Evolutionary conservation across 1,284 basidiomycete genomes (phyloP).

Genomic region (Ustilago loliicola): DNA sequence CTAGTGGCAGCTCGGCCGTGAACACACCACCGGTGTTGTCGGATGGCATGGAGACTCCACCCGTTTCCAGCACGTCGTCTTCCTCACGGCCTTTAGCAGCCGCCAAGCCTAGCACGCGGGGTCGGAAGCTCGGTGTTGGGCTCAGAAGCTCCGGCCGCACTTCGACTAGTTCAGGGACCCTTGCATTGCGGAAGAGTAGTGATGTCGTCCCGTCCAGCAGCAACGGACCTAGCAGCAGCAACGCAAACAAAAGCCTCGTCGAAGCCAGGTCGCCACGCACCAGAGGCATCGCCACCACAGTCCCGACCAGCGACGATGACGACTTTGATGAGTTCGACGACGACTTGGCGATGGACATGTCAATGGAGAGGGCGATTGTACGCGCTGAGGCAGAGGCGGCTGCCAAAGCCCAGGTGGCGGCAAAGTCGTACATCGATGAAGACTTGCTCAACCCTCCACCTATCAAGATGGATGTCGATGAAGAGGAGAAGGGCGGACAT

Average conservation of each 20-base stretch:
- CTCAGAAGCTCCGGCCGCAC: constrained; percentile 26
- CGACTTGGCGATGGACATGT: constrained; percentile 29
- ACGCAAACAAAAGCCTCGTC: background rate
- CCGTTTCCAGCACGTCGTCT: constrained; percentile 17
- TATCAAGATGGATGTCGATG: background rate
- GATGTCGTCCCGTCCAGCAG: constrained; percentile 4
- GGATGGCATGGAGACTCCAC: constrained; percentile 16
- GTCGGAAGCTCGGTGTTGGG: constrained; percentile 33
- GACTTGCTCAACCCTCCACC: constrained; percentile 1
- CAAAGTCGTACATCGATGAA: background rate
- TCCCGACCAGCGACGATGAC: constrained; percentile 19
- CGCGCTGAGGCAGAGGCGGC: constrained; percentile 31
- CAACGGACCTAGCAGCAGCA: constrained; percentile 4
- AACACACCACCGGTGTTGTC: constrained; percentile 2
- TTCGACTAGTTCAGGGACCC: constrained; percentile 14
- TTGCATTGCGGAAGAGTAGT: constrained; percentile 28
- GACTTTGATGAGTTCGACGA: constrained; percentile 30
- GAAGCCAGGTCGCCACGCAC: constrained; percentile 26
- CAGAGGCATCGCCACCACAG: constrained; percentile 26
- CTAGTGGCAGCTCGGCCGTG: constrained; percentile 4
- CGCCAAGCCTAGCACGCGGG: constrained; percentile 1
- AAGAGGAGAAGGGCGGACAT: background rate
- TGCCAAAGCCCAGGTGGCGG: background rate
- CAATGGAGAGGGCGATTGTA: constrained; percentile 27
- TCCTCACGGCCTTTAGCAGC: constrained; percentile 29